These are phyloP conservation scores for Kernera saxatilis DNA, from an alignment of 345 rosid genomes.

Conservation along the genomic window DNA sequence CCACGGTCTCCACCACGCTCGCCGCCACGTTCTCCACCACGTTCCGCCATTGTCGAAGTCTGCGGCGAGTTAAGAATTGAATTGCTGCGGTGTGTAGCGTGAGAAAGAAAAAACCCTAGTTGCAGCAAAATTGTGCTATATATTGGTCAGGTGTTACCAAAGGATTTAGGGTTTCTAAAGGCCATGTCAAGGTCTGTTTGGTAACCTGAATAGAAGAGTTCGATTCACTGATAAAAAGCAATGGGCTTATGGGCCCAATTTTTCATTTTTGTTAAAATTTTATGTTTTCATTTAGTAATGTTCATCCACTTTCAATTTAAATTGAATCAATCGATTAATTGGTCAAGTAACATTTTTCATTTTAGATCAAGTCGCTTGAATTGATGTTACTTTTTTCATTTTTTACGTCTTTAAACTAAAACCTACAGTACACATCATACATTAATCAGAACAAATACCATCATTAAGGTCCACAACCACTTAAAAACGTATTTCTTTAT, in stretches of 20 bases:
- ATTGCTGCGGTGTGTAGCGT: neutral
- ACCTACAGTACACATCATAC: neutral
- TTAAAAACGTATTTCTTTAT: neutral
- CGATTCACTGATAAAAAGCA: neutral
- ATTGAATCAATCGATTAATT: neutral
- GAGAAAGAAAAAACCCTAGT: neutral
- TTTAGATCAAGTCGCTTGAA: too few species aligned
- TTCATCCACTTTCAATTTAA: neutral
- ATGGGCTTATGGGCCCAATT: neutral
- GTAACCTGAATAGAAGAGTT: neutral
- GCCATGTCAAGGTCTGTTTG: neutral
- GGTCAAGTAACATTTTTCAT: neutral
- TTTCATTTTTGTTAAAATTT: neutral
- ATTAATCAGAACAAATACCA: neutral
- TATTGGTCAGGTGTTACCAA: neutral
- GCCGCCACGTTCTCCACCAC: slow-evolving; percentile 21
- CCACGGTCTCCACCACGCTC: slow-evolving; percentile 56
- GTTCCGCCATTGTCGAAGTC: slow-evolving; percentile 26
- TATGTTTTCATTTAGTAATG: too few species aligned
- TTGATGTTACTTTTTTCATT: neutral
- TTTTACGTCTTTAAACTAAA: neutral
- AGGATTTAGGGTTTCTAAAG: slow-evolving; percentile 26
- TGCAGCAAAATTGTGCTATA: neutral
- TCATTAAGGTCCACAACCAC: neutral
- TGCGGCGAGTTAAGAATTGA: neutral